Evolutionary conservation across 129 eudicot species (phyloP).

Genomic region (Apium graveolens): DNA sequence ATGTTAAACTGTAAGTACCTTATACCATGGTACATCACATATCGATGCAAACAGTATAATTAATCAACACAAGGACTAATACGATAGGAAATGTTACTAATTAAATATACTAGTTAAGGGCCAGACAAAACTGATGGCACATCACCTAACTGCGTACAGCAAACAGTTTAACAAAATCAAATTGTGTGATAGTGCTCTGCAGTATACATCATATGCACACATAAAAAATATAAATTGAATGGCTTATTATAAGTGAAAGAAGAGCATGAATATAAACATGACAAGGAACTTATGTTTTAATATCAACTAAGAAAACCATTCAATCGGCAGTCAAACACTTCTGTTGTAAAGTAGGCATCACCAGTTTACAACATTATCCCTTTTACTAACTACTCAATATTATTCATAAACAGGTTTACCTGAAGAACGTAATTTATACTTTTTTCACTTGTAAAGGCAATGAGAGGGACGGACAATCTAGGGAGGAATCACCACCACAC

Average conservation of each 20-base stretch:
- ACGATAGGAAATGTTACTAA: not conserved
- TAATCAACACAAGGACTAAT: not conserved
- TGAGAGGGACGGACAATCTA: not conserved
- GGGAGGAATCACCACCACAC: not conserved
- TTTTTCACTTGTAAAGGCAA: not conserved
- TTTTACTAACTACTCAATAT: not conserved
- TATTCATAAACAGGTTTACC: not conserved
- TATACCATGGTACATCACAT: no score
- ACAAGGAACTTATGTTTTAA: not conserved
- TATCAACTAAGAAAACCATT: not conserved
- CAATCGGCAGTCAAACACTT: not conserved
- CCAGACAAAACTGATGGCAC: not conserved
- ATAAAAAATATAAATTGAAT: not conserved
- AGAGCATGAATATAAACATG: not conserved
- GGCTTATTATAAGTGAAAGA: not conserved
- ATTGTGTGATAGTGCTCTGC: not conserved
- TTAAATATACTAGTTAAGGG: not conserved
- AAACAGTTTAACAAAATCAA: not conserved
- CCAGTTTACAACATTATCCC: not conserved
- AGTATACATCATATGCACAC: not conserved
- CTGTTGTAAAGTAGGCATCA: slow-evolving; percentile 1
- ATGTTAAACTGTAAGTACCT: no score
- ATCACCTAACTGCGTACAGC: not conserved
- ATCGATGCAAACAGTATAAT: no score
- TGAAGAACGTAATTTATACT: not conserved